Base-by-base conservation (phyloP, 345 rosid species). In the Camelina neglecta region DNA sequence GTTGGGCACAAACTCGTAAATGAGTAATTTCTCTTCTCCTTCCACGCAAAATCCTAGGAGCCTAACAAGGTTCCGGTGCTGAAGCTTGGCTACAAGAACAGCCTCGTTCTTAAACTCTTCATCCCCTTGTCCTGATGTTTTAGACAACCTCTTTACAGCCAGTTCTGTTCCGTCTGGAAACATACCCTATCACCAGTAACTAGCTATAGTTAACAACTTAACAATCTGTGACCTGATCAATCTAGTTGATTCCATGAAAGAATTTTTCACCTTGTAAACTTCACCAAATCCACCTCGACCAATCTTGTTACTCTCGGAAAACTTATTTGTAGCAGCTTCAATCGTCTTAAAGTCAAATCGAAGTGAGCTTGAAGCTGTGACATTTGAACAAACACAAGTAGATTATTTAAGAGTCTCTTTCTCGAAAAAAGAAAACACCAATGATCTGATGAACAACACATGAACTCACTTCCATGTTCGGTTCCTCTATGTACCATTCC, bases 101-200 rank as follows among this genome's bases (percentile, higher is more conserved):
- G 61, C 72, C 51, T 68, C 72, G 18, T 42, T 67, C 47, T 38
- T 67, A 33, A 67, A 67, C 49, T 67, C 72, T 26, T 11, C 23
- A 15, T 48, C 24, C 8, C 72, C 72, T 54, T 68, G 51, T 13
- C 72, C 49, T 8, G 72, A 54, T 11, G 38, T 68, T 41, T 39
- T 68, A 6, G 72, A 68, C 24, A 68, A 21, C 8, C 72, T 24
- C 36, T 68, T 68, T 8, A 68, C 72, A 0, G 62, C 72, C 7
- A 68, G 24, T 68, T 68, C 72, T 23, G 72, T 54, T 6, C 72
- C 72, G 31, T 68, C 15, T 6, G 50, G 10, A 55, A 54, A 60
- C 3, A 3, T 50, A 9, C 55, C 55, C 55, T 50, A 18, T 50
- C 6, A 18, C 24, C 12, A 8, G 24, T 18, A 18, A 18, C 1